phyloP scores from a whole-genome alignment of 108 stramenopile species.

The Discostella stelligeroides region DNA sequence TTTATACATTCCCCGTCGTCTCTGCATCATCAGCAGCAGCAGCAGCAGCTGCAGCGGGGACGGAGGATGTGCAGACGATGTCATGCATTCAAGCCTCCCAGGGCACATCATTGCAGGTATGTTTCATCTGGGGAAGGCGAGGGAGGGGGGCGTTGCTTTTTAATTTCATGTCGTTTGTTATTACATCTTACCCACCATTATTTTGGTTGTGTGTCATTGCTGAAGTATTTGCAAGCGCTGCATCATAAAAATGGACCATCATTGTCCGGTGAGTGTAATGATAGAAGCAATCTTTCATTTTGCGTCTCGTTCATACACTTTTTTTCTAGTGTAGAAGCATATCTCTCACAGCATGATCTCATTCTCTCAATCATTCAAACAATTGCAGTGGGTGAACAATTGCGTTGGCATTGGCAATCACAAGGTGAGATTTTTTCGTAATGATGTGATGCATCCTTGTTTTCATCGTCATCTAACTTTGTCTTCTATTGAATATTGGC shows the following conservation, averaged over 20 bases:
- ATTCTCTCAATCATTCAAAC: too few relatives aligned
- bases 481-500: background rate
- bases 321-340: too few relatives aligned
- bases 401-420: constrained; percentile 99
- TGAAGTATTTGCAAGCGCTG: constrained; percentile 83
- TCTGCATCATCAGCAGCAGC: constrained; percentile 18
- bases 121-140: constrained; percentile 1
- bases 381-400: constrained; percentile 89
- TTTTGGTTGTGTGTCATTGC: background rate
- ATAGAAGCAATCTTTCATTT: too few relatives aligned
- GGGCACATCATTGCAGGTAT: constrained; percentile 80
- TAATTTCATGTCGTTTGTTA: too few relatives aligned
- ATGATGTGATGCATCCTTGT: background rate
- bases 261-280: constrained; percentile 78
- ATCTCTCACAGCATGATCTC: too few relatives aligned
- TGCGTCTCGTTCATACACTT: too few relatives aligned
- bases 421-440: constrained; percentile 66
- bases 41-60: constrained; percentile 43
- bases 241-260: constrained; percentile 94
- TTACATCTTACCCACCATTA: too few relatives aligned
- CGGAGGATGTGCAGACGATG: constrained; percentile 78
- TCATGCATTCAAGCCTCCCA: constrained; percentile 85
- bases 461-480: background rate
- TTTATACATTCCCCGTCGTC: background rate
- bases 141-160: too few relatives aligned